Base-by-base conservation (phyloP, 306 rosid species). In the Dryas octopetala region DNA sequence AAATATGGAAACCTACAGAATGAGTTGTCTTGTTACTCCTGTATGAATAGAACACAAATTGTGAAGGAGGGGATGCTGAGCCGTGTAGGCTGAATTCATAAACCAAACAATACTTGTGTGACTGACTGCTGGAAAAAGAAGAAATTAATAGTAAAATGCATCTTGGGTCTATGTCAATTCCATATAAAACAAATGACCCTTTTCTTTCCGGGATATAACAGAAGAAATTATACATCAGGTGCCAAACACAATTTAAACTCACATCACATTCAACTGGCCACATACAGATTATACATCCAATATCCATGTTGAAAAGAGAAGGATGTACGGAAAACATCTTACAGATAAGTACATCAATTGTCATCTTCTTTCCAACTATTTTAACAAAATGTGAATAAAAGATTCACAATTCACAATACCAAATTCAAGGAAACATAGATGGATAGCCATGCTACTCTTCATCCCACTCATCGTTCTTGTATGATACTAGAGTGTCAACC, bases 391-490 rank as follows among this genome's bases (percentile, higher is more conserved):
- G 98, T 86, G 96, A 92, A 88, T 87, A 78, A 86, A 93, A 88
- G 81, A 90, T 92, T 93, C 76, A 79, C 85, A 51, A 44, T 64
- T 51, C 47, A 32, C 38, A 32, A 32, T 32, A 32, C 73, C 28
- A 11, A 3, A 57, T 66, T 9, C 67, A 3, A 64, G 53, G 58
- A 49, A 51, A 57, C 2, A 15, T 32, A 0, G 38, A 1, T 19
- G 59, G 12, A 12, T 9, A 50, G 32, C 48, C 38, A 32, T 2
- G 38, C 79, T 85, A 90, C 79, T 86, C 79, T 63, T 93, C 98
- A 57, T 93, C 96, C 90, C 91, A 85, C 60, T 93, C 98, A 4
- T 93, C 97, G 14, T 89, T 91, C 97, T 93, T 91, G 93, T 93
- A 93, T n/a, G 98, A 91, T 3, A 93, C 98, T 52, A 93, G 89